Base-by-base conservation (phyloP, 305 asterid genomes). In the Solanum hybrid region DNA sequence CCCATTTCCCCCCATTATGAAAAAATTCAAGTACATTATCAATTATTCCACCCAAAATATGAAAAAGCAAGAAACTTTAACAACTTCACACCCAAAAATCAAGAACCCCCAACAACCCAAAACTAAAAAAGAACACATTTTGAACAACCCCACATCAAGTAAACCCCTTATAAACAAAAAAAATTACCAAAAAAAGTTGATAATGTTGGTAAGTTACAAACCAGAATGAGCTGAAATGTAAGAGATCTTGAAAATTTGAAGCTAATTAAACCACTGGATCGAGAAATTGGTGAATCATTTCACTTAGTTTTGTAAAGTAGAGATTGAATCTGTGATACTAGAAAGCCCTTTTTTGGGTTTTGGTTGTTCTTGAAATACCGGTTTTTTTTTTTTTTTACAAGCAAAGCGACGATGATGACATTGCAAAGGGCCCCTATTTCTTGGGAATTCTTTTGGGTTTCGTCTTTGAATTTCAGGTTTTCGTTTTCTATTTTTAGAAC, bases 401-500 rank as follows among this genome's bases (percentile, higher is more conserved):
- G 91, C 42, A 90, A 92, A 90, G 92, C 38, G 88, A 90, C 66
- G 88, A 85, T 86, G 91, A 91, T 91, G 93, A 88, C 91, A 56
- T 89, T 87, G 73, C 27, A 10, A 10, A 84, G 29, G 73, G 42
- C 31, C 84, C 82, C 71, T 40, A 71, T 87, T 40, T 87, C 89
- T 37, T 73, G 7, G 71, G 42, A 73, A 87, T 73, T 73, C 20
- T 72, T 69, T 71, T 36, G 27, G 40, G 31, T 46, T 51, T 69
- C 20, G 80, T 37, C 66, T 86, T 36, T 16, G 4, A 37, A 66
- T 73, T 56, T 69, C 80, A 71, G 64, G 89, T 37, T 38, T 72
- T 13, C 5, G 2, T 87, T 84, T 84, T 10, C 87, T 84, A 84
- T 84, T 84, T 51, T 84, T 51, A 51, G 20, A 82, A 27, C 7